These are phyloP conservation scores for Passalora sequoiae DNA, from an alignment of 2,329 filamentous ascomycete genomes.

Conservation along the genomic window DNA sequence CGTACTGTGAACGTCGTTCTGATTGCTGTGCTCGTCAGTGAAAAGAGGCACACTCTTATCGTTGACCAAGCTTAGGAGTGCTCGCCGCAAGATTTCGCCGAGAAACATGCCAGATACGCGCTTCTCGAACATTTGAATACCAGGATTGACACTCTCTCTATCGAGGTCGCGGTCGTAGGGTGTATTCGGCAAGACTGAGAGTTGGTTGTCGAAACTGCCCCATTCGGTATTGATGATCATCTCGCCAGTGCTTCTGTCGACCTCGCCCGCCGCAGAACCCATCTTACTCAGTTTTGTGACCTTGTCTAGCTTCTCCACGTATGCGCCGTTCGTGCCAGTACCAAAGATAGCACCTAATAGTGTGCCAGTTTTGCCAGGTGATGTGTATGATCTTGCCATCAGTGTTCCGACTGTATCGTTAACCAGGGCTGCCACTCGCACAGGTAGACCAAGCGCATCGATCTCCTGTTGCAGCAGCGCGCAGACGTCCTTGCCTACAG, in stretches of 20 bases:
- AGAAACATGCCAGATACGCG: constrained; percentile 97
- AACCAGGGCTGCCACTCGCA: constrained; percentile 90
- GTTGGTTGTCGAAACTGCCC: constrained; percentile 94
- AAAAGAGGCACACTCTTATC: constrained; percentile 66
- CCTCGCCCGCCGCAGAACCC: constrained; percentile 49
- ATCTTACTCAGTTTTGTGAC: constrained; percentile 66
- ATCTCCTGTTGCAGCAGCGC: constrained; percentile 83
- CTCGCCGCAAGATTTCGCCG: constrained; percentile 82
- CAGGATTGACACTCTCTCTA: constrained; percentile 76
- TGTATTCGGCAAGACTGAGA: constrained; percentile 81
- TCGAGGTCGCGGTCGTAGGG: constrained; percentile 77
- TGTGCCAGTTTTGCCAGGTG: constrained; percentile 77
- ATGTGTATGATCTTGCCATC: constrained; percentile 91
- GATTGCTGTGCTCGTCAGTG: constrained; percentile 66
- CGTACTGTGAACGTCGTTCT: constrained; percentile 63
- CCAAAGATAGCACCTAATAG: constrained; percentile 96
- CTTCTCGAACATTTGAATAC: constrained; percentile 98
- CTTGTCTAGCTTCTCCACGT: constrained; percentile 84
- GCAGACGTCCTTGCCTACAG: constrained; percentile 91
- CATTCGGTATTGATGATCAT: constrained; percentile 99
- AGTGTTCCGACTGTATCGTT: constrained; percentile 97
- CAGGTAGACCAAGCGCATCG: constrained; percentile 76
- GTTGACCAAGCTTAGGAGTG: constrained; percentile 66
- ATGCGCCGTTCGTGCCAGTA: constrained; percentile 94
- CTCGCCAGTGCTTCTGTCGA: constrained; percentile 74